A percentile compares a stretch with the other conserved stretches of the same genome.
Conservation (phyloP, 495 filamentous ascomycete genomes). For the Penicillium ucsense region DNA sequence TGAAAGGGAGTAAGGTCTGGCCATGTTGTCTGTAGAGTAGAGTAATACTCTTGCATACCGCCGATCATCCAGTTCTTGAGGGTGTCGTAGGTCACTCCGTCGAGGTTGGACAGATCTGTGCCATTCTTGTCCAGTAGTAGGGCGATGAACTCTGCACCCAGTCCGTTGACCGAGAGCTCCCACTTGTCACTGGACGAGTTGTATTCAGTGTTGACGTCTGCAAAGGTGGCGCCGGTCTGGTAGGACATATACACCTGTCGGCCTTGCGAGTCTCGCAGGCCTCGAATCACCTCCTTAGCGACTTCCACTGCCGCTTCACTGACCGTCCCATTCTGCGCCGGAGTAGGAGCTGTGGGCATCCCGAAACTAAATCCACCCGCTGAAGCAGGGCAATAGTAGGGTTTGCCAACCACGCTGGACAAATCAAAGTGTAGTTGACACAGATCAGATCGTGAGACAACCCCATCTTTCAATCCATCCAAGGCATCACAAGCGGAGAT, state of each 20-base stretch:
- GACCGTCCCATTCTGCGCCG: conserved; percentile 37
- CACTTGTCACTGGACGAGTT: conserved; percentile 28
- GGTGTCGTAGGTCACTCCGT: conserved; percentile 40
- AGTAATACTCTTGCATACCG: conserved; percentile 8
- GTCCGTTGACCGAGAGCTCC: conserved; percentile 21
- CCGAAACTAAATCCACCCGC: conserved; percentile 1
- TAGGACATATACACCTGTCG: conserved; percentile 38
- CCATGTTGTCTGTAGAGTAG: conserved; percentile 24
- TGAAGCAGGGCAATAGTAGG: conserved; percentile 34
- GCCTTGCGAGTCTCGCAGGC: conserved; percentile 34
- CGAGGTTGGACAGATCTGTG: conserved; percentile 21
- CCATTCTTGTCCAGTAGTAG: conserved; percentile 25
- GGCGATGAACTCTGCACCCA: conserved; percentile 30
- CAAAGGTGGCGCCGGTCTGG: conserved; percentile 29
- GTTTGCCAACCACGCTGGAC: conserved; percentile 25
- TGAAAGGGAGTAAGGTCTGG: conserved; percentile 39
- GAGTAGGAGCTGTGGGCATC: conserved; percentile 9
- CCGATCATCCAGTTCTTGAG: conserved; percentile 36
- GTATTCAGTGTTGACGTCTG: conserved; percentile 34
- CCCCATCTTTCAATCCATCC: conserved; percentile 40
- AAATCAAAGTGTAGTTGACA: conserved; percentile 34
- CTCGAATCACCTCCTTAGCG: conserved; percentile 29
- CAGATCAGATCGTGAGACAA: conserved; percentile 39
- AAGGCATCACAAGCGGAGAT: conserved; percentile 39
- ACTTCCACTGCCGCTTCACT: conserved; percentile 29